These are phyloP conservation scores for Graphilbum ipis-grandicollis DNA, from an alignment of 2,329 filamentous ascomycete genomes.

Conservation along the genomic window DNA sequence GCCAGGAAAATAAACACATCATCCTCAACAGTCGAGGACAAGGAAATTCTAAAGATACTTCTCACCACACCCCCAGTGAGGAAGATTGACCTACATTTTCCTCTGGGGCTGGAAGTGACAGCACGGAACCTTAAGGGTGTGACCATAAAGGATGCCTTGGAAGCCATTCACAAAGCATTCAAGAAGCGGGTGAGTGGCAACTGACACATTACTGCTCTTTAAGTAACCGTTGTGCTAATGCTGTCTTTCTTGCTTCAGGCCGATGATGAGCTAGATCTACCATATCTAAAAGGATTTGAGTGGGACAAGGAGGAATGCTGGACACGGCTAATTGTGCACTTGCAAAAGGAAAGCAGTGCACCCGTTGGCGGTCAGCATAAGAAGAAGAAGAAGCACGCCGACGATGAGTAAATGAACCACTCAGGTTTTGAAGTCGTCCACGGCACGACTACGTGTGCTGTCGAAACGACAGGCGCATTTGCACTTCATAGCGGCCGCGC, in stretches of 20 bases:
- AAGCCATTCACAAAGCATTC: constrained; percentile 90
- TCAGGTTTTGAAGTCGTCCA: no score
- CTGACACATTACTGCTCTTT: no score
- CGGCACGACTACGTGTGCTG: no score
- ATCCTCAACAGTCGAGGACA: constrained; percentile 60
- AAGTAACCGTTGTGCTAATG: neutral
- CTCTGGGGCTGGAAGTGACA: constrained; percentile 69
- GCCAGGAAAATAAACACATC: constrained; percentile 88
- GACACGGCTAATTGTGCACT: constrained; percentile 74
- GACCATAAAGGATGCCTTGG: constrained; percentile 90
- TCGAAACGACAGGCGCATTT: no score
- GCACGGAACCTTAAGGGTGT: constrained; percentile 87
- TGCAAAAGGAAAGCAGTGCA: constrained; percentile 45
- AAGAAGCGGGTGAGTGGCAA: constrained; percentile 71
- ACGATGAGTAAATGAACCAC: constrained; percentile 23
- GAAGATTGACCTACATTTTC: constrained; percentile 88
- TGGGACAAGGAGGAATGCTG: constrained; percentile 91
- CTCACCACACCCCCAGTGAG: constrained; percentile 73
- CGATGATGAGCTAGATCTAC: constrained; percentile 77
- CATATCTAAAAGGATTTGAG: constrained; percentile 86
- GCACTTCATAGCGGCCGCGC: no score
- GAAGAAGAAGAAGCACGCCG: constrained; percentile 46
- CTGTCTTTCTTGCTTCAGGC: constrained; percentile 38
- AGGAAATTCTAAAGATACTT: constrained; percentile 63
- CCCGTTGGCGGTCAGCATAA: constrained; percentile 10